phyloP scores from a whole-genome alignment of 306 rosid genomes.

The Erythrophleum fordii region DNA sequence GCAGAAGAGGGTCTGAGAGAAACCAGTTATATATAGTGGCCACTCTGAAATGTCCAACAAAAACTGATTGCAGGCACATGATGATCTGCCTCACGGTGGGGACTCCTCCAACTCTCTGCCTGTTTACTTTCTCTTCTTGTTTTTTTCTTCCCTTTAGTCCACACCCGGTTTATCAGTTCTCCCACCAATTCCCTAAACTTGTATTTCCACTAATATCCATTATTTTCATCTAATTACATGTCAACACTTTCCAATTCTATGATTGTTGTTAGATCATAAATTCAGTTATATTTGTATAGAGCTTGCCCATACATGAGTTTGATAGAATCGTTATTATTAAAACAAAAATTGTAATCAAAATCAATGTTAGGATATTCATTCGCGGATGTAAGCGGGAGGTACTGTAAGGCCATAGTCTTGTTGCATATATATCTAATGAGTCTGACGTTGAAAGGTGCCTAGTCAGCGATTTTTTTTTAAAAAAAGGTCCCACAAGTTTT shows the following conservation, averaged over 20 bases:
- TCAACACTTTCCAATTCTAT: too few relatives aligned
- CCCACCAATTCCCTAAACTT: background rate
- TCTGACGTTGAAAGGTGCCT: constrained; percentile 26
- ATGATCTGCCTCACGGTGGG: constrained; percentile 49
- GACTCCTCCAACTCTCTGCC: constrained; percentile 32
- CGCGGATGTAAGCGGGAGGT: constrained; percentile 16
- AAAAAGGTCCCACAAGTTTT: background rate
- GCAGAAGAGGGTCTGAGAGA: background rate
- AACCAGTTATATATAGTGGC: constrained; percentile 41
- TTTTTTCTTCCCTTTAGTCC: background rate
- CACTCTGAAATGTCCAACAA: constrained; percentile 51
- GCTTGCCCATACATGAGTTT: background rate
- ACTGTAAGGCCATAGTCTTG: background rate
- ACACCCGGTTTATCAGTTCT: background rate
- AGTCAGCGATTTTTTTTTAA: background rate
- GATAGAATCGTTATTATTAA: background rate
- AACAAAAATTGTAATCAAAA: background rate
- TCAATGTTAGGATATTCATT: constrained; percentile 16
- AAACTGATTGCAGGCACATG: constrained; percentile 48
- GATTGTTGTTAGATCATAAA: background rate
- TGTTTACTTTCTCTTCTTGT: background rate
- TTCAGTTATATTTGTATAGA: background rate
- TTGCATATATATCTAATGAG: constrained; percentile 5
- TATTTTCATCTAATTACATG: too few relatives aligned
- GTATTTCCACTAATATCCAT: background rate